These are phyloP conservation scores for Luzula sylvatica DNA, from an alignment of 176 grass and related monocot genomes.

Conservation along the genomic window DNA sequence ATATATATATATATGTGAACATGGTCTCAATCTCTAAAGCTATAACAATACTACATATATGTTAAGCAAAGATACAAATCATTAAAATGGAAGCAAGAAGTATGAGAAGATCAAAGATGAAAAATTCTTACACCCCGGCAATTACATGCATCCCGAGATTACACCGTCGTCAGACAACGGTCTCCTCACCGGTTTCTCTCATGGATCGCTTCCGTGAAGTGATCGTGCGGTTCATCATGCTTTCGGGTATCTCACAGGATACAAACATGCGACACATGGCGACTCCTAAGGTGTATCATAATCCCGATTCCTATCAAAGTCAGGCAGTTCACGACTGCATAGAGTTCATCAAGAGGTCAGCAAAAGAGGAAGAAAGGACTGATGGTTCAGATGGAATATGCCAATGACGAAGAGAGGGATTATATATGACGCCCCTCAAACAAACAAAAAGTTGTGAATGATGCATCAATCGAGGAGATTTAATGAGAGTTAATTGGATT, in stretches of 20 bases:
- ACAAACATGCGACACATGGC: neutral
- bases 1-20: too few species aligned
- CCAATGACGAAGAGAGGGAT: too few species aligned
- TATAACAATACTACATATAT: too few species aligned
- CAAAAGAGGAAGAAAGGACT: neutral
- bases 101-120: neutral
- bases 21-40: too few species aligned
- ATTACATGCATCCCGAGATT: slow-evolving; percentile 74
- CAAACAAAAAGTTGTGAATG: too few species aligned
- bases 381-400: slow-evolving; percentile 2
- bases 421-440: too few species aligned
- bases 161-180: neutral
- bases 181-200: slow-evolving; percentile 25
- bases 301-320: slow-evolving; percentile 59
- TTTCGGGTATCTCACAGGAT: slow-evolving; percentile 14
- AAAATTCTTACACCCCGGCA: neutral
- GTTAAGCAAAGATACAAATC: neutral
- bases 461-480: too few species aligned
- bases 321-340: slow-evolving; percentile 90
- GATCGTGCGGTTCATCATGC: slow-evolving; percentile 40
- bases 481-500: too few species aligned
- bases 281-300: slow-evolving; percentile 25
- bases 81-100: slow-evolving; percentile 9
- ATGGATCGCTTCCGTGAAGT: slow-evolving; percentile 59
- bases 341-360: slow-evolving; percentile 72